Conservation (phyloP, 331 rosid genomes). For the Rhamnella rubrinervis region DNA sequence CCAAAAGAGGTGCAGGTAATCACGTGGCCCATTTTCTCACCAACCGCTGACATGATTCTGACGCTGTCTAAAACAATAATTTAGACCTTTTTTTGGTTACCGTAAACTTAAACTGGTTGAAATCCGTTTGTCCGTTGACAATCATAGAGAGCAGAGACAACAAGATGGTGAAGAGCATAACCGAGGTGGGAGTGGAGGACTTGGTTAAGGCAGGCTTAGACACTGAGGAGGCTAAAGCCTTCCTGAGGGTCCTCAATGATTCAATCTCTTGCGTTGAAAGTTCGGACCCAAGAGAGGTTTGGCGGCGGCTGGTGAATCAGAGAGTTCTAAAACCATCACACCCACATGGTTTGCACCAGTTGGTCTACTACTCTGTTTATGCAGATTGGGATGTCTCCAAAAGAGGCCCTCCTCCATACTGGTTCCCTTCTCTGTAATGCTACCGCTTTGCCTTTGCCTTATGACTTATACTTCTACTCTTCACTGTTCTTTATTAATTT, state of each 20-base stretch:
- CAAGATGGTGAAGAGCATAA: constrained; percentile 50
- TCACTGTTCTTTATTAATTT: not conserved
- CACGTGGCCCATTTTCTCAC: no score
- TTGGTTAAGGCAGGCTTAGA: constrained; percentile 49
- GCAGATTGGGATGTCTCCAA: constrained; percentile 32
- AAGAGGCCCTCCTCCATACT: constrained; percentile 58
- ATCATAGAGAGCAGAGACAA: not conserved
- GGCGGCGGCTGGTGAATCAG: constrained; percentile 59
- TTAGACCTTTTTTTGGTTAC: no score
- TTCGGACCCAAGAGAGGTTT: constrained; percentile 37
- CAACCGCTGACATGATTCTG: no score
- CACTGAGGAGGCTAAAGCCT: constrained; percentile 40
- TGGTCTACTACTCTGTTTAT: constrained; percentile 52
- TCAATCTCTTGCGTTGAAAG: constrained; percentile 8
- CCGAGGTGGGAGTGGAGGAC: constrained; percentile 47
- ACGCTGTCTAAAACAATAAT: no score
- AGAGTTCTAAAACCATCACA: constrained; percentile 63
- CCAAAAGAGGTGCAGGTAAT: no score
- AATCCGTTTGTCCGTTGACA: not conserved
- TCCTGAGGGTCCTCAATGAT: constrained; percentile 28
- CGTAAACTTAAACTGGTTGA: no score
- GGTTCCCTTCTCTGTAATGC: constrained; percentile 75
- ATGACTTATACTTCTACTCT: not conserved
- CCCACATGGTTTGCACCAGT: constrained; percentile 56
- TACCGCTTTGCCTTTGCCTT: not conserved